These are phyloP conservation scores for Microsporum audouinii DNA, from an alignment of 2,329 filamentous ascomycete genomes.

Conservation along the genomic window DNA sequence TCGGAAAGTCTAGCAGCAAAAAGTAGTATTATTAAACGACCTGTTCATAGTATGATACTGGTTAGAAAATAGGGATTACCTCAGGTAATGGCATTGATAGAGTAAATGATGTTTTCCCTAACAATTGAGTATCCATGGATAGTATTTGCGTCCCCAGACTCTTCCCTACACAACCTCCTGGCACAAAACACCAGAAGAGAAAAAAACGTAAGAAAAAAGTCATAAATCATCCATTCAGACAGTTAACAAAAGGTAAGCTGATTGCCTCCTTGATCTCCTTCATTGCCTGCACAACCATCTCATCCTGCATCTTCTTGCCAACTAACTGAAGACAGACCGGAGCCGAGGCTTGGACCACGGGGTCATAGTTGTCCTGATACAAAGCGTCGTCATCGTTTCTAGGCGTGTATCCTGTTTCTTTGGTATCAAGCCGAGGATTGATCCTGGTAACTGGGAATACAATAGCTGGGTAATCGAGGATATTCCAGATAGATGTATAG, in stretches of 20 bases:
- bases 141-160: not conserved
- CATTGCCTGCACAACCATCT: conserved; percentile 32
- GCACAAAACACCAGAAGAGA: not conserved
- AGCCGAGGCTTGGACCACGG: conserved; percentile 32
- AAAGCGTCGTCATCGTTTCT: conserved; percentile 42
- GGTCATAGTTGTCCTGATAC: conserved; percentile 41
- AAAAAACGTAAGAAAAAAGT: not conserved
- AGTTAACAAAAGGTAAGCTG: conserved; percentile 1
- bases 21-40: not conserved
- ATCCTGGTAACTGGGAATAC: conserved; percentile 45
- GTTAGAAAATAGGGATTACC: not conserved
- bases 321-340: conserved; percentile 46
- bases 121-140: not conserved
- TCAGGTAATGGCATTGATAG: not conserved
- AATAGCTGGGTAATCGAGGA: conserved; percentile 50
- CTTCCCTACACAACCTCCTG: not conserved
- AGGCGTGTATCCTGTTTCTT: conserved; percentile 31
- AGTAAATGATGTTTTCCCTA: not conserved
- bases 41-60: not conserved
- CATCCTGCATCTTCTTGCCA: conserved; percentile 43
- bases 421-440: conserved; percentile 30
- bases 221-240: not conserved
- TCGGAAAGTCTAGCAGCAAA: not conserved
- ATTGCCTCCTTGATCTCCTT: conserved; percentile 1
- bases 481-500: conserved; percentile 52